Evolutionary conservation across 179 eudicot species (phyloP).

Genomic region (Beta lomatogona): DNA sequence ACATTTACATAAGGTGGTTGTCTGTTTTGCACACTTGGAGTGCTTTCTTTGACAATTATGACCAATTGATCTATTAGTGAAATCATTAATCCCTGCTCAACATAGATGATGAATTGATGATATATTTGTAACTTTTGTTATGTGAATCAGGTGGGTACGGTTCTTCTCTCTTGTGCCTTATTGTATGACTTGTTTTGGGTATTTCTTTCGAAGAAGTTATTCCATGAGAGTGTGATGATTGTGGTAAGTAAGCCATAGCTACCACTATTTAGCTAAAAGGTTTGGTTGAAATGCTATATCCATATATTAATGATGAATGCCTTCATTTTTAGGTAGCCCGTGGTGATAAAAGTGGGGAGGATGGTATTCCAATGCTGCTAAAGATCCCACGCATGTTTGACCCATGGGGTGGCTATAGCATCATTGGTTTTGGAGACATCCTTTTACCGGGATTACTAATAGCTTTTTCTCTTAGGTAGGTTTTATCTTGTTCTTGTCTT

Average conservation of each 20-base stretch:
- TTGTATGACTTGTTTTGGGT: constrained; percentile 92
- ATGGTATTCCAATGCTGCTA: constrained; percentile 84
- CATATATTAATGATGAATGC: neutral
- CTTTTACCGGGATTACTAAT: constrained; percentile 75
- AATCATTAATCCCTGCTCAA: neutral
- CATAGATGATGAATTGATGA: neutral
- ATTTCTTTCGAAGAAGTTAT: constrained; percentile 65
- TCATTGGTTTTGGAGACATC: constrained; percentile 88
- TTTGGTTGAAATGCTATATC: neutral
- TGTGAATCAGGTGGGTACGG: constrained; percentile 68
- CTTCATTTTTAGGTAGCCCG: constrained; percentile 64
- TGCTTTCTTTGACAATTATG: neutral
- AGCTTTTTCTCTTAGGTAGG: constrained; percentile 78
- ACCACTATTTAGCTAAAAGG: neutral
- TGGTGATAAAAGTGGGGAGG: constrained; percentile 86
- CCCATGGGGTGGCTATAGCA: constrained; percentile 94
- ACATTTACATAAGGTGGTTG: no score
- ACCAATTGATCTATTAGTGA: neutral
- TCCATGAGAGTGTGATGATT: constrained; percentile 90
- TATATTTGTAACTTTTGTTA: neutral
- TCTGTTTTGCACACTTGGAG: neutral
- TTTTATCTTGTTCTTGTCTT: neutral
- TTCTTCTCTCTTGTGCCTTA: constrained; percentile 78
- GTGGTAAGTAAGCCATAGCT: constrained; percentile 55
- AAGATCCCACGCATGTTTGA: constrained; percentile 85